A percentile compares a stretch with the other conserved stretches of the same genome.
Conservation (phyloP, 176 grass and related monocot species). For the Aegilops sharonensis region DNA sequence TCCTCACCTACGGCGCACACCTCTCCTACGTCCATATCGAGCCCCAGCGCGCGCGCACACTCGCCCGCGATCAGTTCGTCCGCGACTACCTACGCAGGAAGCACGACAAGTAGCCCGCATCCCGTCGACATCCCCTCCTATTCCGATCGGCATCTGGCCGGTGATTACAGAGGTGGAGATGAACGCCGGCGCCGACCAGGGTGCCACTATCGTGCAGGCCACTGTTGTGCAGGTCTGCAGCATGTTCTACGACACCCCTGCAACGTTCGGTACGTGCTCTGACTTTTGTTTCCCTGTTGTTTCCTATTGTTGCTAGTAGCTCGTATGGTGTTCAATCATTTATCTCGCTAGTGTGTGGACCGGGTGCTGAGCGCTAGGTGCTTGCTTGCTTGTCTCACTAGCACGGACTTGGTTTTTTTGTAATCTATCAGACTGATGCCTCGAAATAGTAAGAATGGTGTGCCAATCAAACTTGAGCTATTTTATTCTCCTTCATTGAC, state of each 20-base stretch:
- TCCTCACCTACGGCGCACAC: constrained; percentile 54
- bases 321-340: constrained; percentile 23
- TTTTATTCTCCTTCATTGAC: not conserved
- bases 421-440: not conserved
- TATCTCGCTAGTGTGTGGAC: not conserved
- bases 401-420: not conserved
- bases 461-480: not conserved
- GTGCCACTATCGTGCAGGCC: constrained; percentile 72
- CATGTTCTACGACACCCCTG: constrained; percentile 80
- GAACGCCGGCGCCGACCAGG: constrained; percentile 52
- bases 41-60: constrained; percentile 54
- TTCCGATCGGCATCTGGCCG: not conserved
- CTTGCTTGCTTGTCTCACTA: not conserved
- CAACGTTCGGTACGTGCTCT: constrained; percentile 44
- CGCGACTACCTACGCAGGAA: constrained; percentile 58
- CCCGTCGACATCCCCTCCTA: not conserved
- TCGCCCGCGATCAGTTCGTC: constrained; percentile 73
- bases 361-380: not conserved
- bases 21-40: constrained; percentile 62
- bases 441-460: not conserved
- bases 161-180: constrained; percentile 77
- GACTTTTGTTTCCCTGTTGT: not conserved
- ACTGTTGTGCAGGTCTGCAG: constrained; percentile 87
- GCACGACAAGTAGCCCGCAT: constrained; percentile 42
- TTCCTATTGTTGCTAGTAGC: not conserved